A percentile compares a stretch with the other conserved stretches of the same genome.
Evolutionary conservation across 768 basidiomycete genomes (phyloP).

Genomic region (Leccinum subgranulosum): DNA sequence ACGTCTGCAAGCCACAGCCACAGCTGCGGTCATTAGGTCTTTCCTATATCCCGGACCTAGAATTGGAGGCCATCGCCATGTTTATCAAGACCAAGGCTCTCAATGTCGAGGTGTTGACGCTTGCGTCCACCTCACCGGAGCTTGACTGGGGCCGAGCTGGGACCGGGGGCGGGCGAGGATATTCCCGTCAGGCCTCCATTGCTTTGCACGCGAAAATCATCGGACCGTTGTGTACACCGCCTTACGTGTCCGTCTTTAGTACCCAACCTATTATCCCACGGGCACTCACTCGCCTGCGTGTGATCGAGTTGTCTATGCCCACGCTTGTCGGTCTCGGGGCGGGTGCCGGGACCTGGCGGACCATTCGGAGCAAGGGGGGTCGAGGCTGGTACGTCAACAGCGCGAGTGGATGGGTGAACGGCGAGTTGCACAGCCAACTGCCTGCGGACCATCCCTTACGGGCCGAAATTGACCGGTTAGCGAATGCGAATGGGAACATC

Average conservation of each 20-base stretch:
- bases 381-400: slow-evolving; percentile 95
- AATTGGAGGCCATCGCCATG: slow-evolving; percentile 57
- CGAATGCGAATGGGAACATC: slow-evolving; percentile 85
- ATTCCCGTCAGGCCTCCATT: slow-evolving; percentile 67
- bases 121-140: slow-evolving; percentile 74
- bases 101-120: slow-evolving; percentile 82
- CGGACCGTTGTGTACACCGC: slow-evolving; percentile 74
- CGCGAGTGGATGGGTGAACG: slow-evolving; percentile 72
- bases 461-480: slow-evolving; percentile 65
- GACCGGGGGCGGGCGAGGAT: slow-evolving; percentile 31
- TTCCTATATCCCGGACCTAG: slow-evolving; percentile 75
- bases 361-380: slow-evolving; percentile 88
- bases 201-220: slow-evolving; percentile 76
- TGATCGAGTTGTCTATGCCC: slow-evolving; percentile 78
- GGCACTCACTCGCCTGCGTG: slow-evolving; percentile 70
- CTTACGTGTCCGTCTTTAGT: slow-evolving; percentile 61
- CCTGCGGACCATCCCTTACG: slow-evolving; percentile 63
- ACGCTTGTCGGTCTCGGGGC: slow-evolving; percentile 71
- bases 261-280: slow-evolving; percentile 28
- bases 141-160: slow-evolving; percentile 52
- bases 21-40: slow-evolving; percentile 85
- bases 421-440: slow-evolving; percentile 58
- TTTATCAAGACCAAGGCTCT: slow-evolving; percentile 69
- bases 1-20: slow-evolving; percentile 59
- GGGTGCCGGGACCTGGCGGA: slow-evolving; percentile 84